A percentile compares a stretch with the other conserved stretches of the same genome.
Conservation (phyloP, 352 stramenopile genomes). For the Phytophthora cryptogea region DNA sequence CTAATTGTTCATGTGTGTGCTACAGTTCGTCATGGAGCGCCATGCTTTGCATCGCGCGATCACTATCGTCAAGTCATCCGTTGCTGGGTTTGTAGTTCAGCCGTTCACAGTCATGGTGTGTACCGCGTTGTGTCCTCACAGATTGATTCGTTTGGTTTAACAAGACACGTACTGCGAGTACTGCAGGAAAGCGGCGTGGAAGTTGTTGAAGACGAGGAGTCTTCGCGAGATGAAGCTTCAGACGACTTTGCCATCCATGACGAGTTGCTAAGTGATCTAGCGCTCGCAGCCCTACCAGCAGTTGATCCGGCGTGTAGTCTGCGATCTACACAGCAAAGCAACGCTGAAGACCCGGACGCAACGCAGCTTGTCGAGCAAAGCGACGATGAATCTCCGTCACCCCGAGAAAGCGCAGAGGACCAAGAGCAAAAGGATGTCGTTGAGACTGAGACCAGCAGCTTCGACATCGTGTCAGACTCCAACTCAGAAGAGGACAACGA, state of each 20-base stretch:
- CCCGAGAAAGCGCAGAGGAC: not conserved
- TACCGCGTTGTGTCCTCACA: not conserved
- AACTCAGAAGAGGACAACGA: conserved; percentile 52
- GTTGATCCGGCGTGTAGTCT: conserved; percentile 54
- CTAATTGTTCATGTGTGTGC: conserved; percentile 10
- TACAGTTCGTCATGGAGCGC: conserved; percentile 69
- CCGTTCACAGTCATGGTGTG: conserved; percentile 65
- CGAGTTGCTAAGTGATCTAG: conserved; percentile 55
- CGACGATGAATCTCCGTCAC: conserved; percentile 20
- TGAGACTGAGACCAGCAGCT: conserved; percentile 28
- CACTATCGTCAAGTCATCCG: conserved; percentile 67
- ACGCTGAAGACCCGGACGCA: conserved; percentile 24
- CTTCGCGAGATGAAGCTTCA: conserved; percentile 14
- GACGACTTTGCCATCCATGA: conserved; percentile 55
- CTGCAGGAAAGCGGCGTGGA: conserved; percentile 51
- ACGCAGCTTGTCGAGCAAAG: conserved; percentile 29
- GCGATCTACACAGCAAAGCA: conserved; percentile 66
- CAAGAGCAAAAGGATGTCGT: conserved; percentile 10
- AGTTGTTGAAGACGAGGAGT: conserved; percentile 31
- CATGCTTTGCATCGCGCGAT: conserved; percentile 54
- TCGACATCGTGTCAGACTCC: conserved; percentile 66
- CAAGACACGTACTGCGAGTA: not conserved
- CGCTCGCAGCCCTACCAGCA: conserved; percentile 42
- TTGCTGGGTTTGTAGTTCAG: conserved; percentile 58
- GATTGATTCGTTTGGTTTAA: not conserved